These are phyloP conservation scores for Murraya paniculata DNA, from an alignment of 345 rosid genomes.

Conservation along the genomic window DNA sequence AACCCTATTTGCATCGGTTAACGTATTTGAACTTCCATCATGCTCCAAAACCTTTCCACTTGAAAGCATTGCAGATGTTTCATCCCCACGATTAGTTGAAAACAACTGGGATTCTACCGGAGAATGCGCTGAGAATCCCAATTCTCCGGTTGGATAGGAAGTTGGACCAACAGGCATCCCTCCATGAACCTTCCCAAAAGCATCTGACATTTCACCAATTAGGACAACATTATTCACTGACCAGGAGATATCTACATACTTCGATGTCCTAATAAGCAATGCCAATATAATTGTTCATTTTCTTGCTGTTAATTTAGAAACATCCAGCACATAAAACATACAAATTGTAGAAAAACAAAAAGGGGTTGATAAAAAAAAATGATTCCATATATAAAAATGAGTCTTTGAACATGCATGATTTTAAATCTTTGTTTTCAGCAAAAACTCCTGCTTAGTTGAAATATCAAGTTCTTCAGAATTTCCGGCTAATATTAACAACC, in stretches of 20 bases:
- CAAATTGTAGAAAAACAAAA: not conserved
- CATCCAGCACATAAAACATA: not conserved
- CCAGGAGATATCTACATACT: not conserved
- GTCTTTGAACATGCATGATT: not conserved
- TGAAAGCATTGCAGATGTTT: slow-evolving; percentile 25
- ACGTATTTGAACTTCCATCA: slow-evolving; percentile 42
- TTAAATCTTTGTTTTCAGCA: not conserved
- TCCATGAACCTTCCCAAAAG: slow-evolving; percentile 54
- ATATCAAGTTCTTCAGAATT: not conserved
- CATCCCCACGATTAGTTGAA: slow-evolving; percentile 37
- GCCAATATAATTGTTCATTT: not conserved
- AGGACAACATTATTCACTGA: slow-evolving; percentile 7
- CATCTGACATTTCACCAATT: slow-evolving; percentile 34
- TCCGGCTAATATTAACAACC: not conserved
- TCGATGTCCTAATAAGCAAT: not conserved
- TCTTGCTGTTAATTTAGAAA: not conserved
- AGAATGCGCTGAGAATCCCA: slow-evolving; percentile 26
- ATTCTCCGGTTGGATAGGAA: slow-evolving; percentile 36
- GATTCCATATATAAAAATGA: not conserved
- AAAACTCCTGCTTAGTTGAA: not conserved
- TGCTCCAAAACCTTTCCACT: slow-evolving; percentile 45
- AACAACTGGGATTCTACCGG: slow-evolving; percentile 23
- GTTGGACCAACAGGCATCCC: slow-evolving; percentile 38
- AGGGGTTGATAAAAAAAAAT: not conserved
- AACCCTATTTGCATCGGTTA: slow-evolving; percentile 40